A percentile compares a stretch with the other conserved stretches of the same genome.
Conservation (phyloP, 2,329 filamentous ascomycete species). For the Sporothrix euskadiensis region DNA sequence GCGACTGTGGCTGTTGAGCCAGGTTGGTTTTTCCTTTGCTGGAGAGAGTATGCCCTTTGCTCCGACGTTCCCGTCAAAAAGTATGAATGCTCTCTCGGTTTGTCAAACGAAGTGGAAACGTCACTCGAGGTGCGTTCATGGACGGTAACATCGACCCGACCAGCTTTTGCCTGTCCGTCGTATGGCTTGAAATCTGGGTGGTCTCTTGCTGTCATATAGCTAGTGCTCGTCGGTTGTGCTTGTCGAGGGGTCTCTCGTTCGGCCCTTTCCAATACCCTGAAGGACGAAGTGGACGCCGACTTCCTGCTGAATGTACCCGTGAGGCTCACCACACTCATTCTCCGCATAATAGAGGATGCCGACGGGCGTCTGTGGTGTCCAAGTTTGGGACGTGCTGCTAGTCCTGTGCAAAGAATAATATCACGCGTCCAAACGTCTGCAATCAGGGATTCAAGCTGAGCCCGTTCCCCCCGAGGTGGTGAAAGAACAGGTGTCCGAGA, state of each 20-base stretch:
- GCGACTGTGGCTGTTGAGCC: not conserved
- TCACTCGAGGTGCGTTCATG: not conserved
- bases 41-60: not conserved
- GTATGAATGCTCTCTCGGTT: not conserved
- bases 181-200: not conserved
- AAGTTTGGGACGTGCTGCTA: constrained; percentile 64
- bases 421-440: constrained; percentile 84
- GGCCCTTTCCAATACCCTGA: constrained; percentile 30
- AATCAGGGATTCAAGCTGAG: constrained; percentile 72
- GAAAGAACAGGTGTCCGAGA: constrained; percentile 68
- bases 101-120: not conserved
- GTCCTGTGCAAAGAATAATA: constrained; percentile 77
- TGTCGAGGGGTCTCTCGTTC: not conserved
- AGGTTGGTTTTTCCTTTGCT: not conserved
- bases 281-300: constrained; percentile 56
- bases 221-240: no score
- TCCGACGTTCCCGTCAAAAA: not conserved
- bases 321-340: constrained; percentile 80
- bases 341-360: constrained; percentile 85
- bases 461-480: constrained; percentile 72
- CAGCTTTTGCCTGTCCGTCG: not conserved
- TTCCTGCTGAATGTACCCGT: constrained; percentile 73
- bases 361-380: constrained; percentile 74
- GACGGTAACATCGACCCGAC: not conserved
- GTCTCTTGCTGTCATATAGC: no score